A percentile compares a stretch with the other conserved stretches of the same genome.
These are phyloP conservation scores for Polyporus arcularius DNA, from an alignment of 768 basidiomycete genomes.

Conservation along the genomic window DNA sequence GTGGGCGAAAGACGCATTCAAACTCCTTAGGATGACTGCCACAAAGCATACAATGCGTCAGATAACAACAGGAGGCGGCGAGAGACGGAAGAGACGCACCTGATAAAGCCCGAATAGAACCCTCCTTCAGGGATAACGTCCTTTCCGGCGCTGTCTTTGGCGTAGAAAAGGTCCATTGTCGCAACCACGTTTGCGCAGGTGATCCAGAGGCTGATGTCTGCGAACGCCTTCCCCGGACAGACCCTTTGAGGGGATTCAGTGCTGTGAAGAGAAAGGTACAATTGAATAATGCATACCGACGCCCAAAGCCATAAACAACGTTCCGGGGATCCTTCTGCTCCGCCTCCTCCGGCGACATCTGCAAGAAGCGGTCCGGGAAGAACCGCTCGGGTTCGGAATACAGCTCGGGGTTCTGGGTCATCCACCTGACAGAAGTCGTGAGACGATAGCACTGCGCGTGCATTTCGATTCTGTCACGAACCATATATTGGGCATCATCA, in stretches of 20 bases:
- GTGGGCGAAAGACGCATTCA: background rate
- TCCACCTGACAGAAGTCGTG: slow-evolving; percentile 32
- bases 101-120: slow-evolving; percentile 39
- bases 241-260: slow-evolving; percentile 33
- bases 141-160: slow-evolving; percentile 41
- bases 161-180: slow-evolving; percentile 22
- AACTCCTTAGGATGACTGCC: too few relatives aligned
- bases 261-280: background rate
- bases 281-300: slow-evolving; percentile 4
- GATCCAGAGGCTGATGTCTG: slow-evolving; percentile 47
- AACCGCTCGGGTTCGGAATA: background rate
- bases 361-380: background rate
- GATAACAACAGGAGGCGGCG: too few relatives aligned
- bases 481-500: slow-evolving; percentile 27
- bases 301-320: slow-evolving; percentile 22
- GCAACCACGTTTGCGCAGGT: slow-evolving; percentile 43
- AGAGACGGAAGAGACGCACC: slow-evolving; percentile 17
- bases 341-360: background rate
- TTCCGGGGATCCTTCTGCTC: slow-evolving; percentile 7
- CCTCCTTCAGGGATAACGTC: slow-evolving; percentile 40
- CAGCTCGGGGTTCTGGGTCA: slow-evolving; percentile 31
- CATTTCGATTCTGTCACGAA: background rate
- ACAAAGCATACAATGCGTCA: too few relatives aligned
- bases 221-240: slow-evolving; percentile 58
- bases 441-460: slow-evolving; percentile 15